phyloP scores from a whole-genome alignment of 805 yeast species.

The Cyberlindnera nakhonratchasimensis region DNA sequence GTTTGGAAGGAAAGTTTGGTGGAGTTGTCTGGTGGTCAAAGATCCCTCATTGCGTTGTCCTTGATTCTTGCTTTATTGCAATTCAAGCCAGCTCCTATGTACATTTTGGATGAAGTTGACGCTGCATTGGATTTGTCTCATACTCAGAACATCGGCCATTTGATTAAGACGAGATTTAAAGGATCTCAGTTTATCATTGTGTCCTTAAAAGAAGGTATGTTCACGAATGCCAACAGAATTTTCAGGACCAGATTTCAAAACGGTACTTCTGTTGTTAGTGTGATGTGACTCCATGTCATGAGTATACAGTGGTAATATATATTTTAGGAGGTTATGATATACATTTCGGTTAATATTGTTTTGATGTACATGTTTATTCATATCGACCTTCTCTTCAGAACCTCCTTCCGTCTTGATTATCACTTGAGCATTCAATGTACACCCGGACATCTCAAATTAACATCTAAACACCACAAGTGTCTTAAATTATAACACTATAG shows the following conservation, averaged over 20 bases:
- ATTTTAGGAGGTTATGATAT: no score
- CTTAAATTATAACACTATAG: no score
- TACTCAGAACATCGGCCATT: constrained; percentile 95
- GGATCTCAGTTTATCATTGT: constrained; percentile 97
- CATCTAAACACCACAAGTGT: no score
- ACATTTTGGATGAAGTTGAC: constrained; percentile 95
- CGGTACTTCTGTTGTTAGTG: constrained; percentile 89
- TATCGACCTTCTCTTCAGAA: no score
- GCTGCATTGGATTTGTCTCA: constrained; percentile 97
- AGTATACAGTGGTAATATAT: neutral
- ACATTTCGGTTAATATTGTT: no score
- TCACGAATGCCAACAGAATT: constrained; percentile 92
- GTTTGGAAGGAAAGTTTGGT: constrained; percentile 96
- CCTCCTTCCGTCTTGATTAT: no score
- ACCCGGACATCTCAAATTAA: no score
- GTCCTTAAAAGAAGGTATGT: constrained; percentile 96
- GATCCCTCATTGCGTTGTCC: constrained; percentile 90
- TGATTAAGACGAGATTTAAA: constrained; percentile 90
- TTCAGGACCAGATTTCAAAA: constrained; percentile 94
- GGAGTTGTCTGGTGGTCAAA: constrained; percentile 95
- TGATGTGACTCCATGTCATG: constrained; percentile 41
- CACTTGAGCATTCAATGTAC: no score
- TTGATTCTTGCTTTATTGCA: constrained; percentile 87
- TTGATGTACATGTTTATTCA: no score
- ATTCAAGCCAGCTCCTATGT: constrained; percentile 98